Evolutionary conservation across 805 yeast species (phyloP).

Genomic region (Huiozyma naganishii): DNA sequence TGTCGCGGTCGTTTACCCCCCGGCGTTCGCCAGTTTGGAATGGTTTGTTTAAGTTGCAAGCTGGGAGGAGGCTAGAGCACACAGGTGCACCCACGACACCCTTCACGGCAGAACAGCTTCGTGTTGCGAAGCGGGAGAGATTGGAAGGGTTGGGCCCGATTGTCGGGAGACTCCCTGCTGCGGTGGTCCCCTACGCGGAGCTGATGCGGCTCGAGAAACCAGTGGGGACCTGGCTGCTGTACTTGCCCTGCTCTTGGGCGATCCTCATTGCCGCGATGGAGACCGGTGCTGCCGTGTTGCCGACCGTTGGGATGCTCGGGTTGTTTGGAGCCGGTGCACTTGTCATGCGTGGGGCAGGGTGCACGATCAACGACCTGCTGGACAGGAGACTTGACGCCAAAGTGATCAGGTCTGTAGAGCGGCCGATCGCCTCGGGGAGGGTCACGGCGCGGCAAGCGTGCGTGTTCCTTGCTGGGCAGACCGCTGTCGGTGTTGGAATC

Average conservation of each 20-base stretch:
- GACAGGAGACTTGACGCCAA: conserved; percentile 76
- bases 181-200: conserved; percentile 83
- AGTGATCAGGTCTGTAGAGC: conserved; percentile 76
- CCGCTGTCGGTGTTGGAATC: conserved; percentile 62
- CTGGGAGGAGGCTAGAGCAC: neutral
- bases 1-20: too few relatives aligned
- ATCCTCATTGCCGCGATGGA: conserved; percentile 79
- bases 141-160: conserved; percentile 37
- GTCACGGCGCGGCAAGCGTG: conserved; percentile 63
- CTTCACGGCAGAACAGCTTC: conserved; percentile 22
- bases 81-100: neutral
- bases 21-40: too few relatives aligned
- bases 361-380: conserved; percentile 84
- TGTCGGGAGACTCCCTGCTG: conserved; percentile 55
- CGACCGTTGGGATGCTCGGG: conserved; percentile 50
- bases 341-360: conserved; percentile 96
- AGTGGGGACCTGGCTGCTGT: conserved; percentile 81
- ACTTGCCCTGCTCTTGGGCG: conserved; percentile 87
- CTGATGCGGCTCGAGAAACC: conserved; percentile 89
- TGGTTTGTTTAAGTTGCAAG: too few relatives aligned
- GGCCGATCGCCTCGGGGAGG: conserved; percentile 90
- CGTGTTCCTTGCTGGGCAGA: conserved; percentile 60
- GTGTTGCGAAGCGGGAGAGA: conserved; percentile 40
- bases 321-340: conserved; percentile 77
- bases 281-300: conserved; percentile 54